Evolutionary conservation across 768 basidiomycete species (phyloP).

Genomic region (Lactifluus volemus): DNA sequence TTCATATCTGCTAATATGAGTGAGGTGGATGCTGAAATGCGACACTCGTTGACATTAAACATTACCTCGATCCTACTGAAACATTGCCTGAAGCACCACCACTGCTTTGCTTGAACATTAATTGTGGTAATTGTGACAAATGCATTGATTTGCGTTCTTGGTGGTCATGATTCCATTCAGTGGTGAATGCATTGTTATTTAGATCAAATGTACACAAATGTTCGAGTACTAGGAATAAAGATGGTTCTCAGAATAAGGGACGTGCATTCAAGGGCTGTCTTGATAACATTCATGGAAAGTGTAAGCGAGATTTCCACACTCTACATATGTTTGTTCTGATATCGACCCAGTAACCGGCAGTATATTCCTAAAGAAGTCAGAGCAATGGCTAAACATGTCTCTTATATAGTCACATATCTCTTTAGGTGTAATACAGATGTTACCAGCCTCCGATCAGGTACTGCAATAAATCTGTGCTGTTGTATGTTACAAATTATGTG

Average conservation of each 20-base stretch:
- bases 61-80: not conserved
- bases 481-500: not conserved
- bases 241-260: not conserved
- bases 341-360: not conserved
- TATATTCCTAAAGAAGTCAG: not conserved
- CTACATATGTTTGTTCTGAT: not conserved
- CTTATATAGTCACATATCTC: not conserved
- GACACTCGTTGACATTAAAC: not conserved
- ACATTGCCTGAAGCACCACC: not conserved
- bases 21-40: not conserved
- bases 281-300: too few species aligned
- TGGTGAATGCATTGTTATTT: not conserved
- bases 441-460: too few species aligned
- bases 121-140: not conserved
- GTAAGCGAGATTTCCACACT: not conserved
- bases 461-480: too few species aligned
- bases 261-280: not conserved
- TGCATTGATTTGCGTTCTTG: not conserved
- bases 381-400: not conserved
- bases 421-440: not conserved
- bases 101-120: not conserved
- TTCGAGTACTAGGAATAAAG: not conserved
- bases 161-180: not conserved
- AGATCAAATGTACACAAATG: not conserved
- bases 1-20: not conserved